phyloP scores from a whole-genome alignment of 148 eudicot genomes.

The Chenopodium formosanum region DNA sequence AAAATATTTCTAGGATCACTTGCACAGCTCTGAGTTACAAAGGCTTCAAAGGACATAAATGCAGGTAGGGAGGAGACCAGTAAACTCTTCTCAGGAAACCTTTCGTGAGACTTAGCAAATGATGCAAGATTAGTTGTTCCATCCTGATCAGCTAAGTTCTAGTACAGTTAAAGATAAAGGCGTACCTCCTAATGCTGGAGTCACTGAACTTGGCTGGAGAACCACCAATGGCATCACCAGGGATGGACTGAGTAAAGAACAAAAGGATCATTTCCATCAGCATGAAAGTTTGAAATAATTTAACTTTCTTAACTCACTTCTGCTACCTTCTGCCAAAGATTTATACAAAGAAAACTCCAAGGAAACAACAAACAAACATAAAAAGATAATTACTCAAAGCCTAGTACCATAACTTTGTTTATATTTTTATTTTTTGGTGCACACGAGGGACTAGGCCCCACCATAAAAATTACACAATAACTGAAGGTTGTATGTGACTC shows the following conservation, averaged over 20 bases:
- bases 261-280: neutral
- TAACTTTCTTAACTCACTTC: neutral
- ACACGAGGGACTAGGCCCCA: too few species aligned
- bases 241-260: slow-evolving; percentile 14
- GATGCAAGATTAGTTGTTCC: neutral
- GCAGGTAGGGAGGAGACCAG: neutral
- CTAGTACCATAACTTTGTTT: neutral
- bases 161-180: neutral
- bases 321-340: neutral
- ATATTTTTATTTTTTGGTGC: too few species aligned
- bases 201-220: slow-evolving; percentile 21
- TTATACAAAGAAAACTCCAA: neutral
- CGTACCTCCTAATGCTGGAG: slow-evolving; percentile 25
- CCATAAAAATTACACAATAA: too few species aligned
- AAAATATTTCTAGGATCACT: neutral
- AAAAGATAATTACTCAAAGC: neutral
- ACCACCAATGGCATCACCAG: slow-evolving; percentile 30
- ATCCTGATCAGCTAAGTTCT: neutral
- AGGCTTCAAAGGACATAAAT: neutral
- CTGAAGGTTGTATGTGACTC: too few species aligned
- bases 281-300: slow-evolving; percentile 1
- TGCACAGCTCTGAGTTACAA: neutral
- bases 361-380: neutral
- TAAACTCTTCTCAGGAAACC: neutral
- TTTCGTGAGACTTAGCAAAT: neutral